Conservation (phyloP, 2,329 filamentous ascomycete genomes). For the Diaporthe citriasiana region DNA sequence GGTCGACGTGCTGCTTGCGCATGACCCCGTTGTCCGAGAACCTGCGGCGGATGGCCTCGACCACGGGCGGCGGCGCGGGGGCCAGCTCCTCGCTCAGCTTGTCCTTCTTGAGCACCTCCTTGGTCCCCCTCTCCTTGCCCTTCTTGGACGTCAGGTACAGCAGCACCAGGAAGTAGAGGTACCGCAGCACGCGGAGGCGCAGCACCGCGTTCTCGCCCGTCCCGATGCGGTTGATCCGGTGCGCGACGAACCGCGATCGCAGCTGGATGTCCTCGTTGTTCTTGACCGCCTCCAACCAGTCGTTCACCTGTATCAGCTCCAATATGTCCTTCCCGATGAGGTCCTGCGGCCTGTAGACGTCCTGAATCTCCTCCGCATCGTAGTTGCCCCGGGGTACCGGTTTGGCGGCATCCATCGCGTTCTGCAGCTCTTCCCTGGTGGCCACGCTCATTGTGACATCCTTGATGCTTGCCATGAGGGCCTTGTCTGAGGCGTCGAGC, state of each 20-base stretch:
- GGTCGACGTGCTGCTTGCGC: slow-evolving; percentile 79
- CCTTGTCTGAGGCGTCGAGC: slow-evolving; percentile 68
- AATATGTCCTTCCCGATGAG: slow-evolving; percentile 79
- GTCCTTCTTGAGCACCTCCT: slow-evolving; percentile 71
- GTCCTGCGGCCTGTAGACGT: slow-evolving; percentile 78
- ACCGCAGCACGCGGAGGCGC: slow-evolving; percentile 71
- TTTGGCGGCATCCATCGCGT: slow-evolving; percentile 75
- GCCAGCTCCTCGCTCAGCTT: slow-evolving; percentile 71
- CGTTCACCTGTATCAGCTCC: slow-evolving; percentile 76
- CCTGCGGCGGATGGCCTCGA: slow-evolving; percentile 77
- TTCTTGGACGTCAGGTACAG: slow-evolving; percentile 65
- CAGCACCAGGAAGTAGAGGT: slow-evolving; percentile 69
- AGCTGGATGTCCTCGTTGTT: slow-evolving; percentile 69
- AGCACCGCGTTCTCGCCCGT: slow-evolving; percentile 66
- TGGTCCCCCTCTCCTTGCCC: slow-evolving; percentile 62
- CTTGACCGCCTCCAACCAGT: slow-evolving; percentile 80
- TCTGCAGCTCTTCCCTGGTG: slow-evolving; percentile 75
- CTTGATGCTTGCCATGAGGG: slow-evolving; percentile 75
- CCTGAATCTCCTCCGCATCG: slow-evolving; percentile 74
- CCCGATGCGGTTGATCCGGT: slow-evolving; percentile 68
- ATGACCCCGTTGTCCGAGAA: slow-evolving; percentile 76
- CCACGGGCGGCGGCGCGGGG: slow-evolving; percentile 71
- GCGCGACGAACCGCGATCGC: slow-evolving; percentile 75
- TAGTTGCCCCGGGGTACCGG: slow-evolving; percentile 80
- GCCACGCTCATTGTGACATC: slow-evolving; percentile 75